These are phyloP conservation scores for Pleurotus eryngii DNA, from an alignment of 768 basidiomycete genomes.

Conservation along the genomic window DNA sequence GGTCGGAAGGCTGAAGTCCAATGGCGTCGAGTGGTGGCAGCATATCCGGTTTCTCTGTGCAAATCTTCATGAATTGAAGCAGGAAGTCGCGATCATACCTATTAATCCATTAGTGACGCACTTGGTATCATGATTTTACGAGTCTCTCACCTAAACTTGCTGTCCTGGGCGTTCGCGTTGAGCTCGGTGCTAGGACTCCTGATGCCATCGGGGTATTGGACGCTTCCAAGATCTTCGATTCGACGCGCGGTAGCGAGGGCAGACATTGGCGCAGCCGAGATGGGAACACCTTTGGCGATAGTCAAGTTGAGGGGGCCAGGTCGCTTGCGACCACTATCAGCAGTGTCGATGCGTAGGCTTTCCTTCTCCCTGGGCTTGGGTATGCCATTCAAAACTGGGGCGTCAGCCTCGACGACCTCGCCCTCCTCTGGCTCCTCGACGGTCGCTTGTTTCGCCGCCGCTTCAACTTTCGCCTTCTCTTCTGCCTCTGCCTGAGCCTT, in stretches of 20 bases:
- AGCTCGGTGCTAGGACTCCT: constrained; percentile 81
- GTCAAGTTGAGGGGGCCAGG: constrained; percentile 76
- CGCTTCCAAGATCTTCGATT: constrained; percentile 76
- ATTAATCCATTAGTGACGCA: background rate
- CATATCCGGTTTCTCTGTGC: constrained; percentile 91
- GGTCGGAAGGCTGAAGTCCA: constrained; percentile 79
- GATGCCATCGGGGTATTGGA: constrained; percentile 82
- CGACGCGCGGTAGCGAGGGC: constrained; percentile 78
- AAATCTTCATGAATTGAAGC: constrained; percentile 91
- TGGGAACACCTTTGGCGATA: constrained; percentile 38
- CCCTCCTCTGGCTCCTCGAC: constrained; percentile 28
- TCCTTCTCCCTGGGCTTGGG: constrained; percentile 49
- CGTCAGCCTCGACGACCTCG: constrained; percentile 22
- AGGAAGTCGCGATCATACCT: constrained; percentile 98
- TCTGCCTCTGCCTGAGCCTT: constrained; percentile 29
- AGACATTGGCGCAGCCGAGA: constrained; percentile 51
- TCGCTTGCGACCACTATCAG: constrained; percentile 43
- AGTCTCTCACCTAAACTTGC: constrained; percentile 74
- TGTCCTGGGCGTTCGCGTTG: constrained; percentile 78
- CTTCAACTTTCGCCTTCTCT: constrained; percentile 30
- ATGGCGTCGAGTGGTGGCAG: constrained; percentile 89
- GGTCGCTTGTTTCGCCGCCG: constrained; percentile 30
- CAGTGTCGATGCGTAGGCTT: constrained; percentile 63
- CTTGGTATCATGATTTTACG: background rate
- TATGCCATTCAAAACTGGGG: constrained; percentile 27